phyloP scores from a whole-genome alignment of 2,329 filamentous ascomycete genomes.

The Cercospora sesami region DNA sequence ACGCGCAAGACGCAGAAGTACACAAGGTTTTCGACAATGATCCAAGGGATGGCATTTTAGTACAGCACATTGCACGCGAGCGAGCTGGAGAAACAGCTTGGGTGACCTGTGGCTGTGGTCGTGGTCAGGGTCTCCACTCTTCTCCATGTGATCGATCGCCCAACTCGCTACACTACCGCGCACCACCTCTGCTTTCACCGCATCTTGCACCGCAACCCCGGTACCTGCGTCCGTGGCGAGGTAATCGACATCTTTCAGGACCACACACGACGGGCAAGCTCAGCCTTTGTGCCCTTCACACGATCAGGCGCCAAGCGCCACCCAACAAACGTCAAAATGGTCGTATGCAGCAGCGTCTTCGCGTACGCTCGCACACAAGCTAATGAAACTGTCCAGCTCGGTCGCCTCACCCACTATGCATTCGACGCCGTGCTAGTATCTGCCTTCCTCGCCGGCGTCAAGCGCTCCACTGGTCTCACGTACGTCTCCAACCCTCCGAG shows the following conservation, averaged over 20 bases:
- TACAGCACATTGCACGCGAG: background rate
- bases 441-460: slow-evolving; percentile 93
- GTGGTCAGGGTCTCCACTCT: background rate
- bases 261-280: background rate
- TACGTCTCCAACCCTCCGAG: slow-evolving; percentile 58
- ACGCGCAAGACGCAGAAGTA: background rate
- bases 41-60: background rate
- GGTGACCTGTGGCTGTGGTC: background rate
- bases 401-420: slow-evolving; percentile 88
- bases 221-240: background rate
- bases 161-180: background rate
- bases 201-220: background rate
- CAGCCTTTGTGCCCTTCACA: background rate
- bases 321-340: background rate
- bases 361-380: background rate
- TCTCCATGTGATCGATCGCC: background rate
- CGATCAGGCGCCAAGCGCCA: slow-evolving; percentile 8
- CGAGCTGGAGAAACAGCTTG: background rate
- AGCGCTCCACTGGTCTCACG: slow-evolving; percentile 96
- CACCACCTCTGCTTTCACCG: background rate
- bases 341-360: background rate
- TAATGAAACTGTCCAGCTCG: slow-evolving; percentile 70
- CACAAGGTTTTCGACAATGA: background rate
- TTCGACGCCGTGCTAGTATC: slow-evolving; percentile 97
- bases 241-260: background rate